Conservation (phyloP, 148 eudicot species). For the Spergularia bocconei region DNA sequence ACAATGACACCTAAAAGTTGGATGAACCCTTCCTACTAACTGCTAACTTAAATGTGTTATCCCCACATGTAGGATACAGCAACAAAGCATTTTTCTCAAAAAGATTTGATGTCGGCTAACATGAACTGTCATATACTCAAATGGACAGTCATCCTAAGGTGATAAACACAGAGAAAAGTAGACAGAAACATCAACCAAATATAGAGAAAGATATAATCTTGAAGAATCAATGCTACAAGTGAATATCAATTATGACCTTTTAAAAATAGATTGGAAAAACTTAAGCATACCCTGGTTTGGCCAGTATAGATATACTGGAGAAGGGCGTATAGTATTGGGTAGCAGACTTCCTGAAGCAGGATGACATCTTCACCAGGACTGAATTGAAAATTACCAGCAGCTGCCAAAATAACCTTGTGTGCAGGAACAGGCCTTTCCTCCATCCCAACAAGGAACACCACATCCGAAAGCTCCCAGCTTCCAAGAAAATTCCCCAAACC, state of each 20-base stretch:
- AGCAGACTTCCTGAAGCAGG: slow-evolving; percentile 50
- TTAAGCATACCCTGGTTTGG: slow-evolving; percentile 54
- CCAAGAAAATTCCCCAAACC: slow-evolving; percentile 79
- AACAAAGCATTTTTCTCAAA: not conserved
- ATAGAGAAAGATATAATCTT: not conserved
- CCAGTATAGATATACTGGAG: slow-evolving; percentile 82
- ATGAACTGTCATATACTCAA: not conserved
- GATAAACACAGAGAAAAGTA: not conserved
- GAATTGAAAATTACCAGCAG: slow-evolving; percentile 59
- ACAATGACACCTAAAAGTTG: too few species aligned
- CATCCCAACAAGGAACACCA: slow-evolving; percentile 67
- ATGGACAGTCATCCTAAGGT: not conserved
- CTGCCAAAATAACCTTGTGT: slow-evolving; percentile 78
- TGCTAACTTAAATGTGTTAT: not conserved
- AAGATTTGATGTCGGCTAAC: not conserved
- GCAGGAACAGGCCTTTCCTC: slow-evolving; percentile 81
- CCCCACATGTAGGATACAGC: not conserved
- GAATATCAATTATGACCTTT: not conserved
- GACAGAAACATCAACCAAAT: not conserved
- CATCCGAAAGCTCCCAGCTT: slow-evolving; percentile 86
- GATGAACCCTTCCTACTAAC: too few species aligned
- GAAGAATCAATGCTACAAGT: not conserved
- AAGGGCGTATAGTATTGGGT: slow-evolving; percentile 57
- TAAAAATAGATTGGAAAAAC: not conserved
- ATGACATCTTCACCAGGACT: slow-evolving; percentile 48